Evolutionary conservation across 2,329 filamentous ascomycete genomes (phyloP).

Genomic region (Colletotrichum karsti): DNA sequence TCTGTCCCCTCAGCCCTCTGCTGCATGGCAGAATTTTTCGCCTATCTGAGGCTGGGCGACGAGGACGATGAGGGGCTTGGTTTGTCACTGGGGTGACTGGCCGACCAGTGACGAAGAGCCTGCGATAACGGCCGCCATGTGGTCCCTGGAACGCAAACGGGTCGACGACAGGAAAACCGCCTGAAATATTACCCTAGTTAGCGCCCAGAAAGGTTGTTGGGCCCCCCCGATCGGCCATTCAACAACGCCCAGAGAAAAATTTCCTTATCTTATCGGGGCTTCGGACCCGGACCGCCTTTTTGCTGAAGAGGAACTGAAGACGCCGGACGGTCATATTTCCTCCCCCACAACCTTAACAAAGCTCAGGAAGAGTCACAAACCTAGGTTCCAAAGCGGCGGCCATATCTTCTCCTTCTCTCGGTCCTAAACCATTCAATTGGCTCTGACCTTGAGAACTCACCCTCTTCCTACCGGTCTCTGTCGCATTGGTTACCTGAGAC

Average conservation of each 20-base stretch:
- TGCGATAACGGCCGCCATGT: conserved; percentile 28
- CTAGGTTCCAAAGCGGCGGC: conserved; percentile 23
- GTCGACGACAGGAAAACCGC: background rate
- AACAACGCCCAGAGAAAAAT: conserved; percentile 30
- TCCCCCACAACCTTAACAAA: conserved; percentile 22
- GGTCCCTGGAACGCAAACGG: conserved; percentile 19
- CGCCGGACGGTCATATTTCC: conserved; percentile 2
- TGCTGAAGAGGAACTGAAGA: conserved; percentile 21
- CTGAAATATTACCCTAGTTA: conserved; percentile 14
- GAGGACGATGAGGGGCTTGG: background rate
- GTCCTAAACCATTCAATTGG: conserved; percentile 31
- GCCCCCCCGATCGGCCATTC: conserved; percentile 23
- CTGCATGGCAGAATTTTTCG: conserved; percentile 27
- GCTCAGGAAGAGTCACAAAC: conserved; percentile 29
- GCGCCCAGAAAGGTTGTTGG: conserved; percentile 21
- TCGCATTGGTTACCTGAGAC: conserved; percentile 15
- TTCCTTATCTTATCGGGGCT: conserved; percentile 32
- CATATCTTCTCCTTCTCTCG: conserved; percentile 19
- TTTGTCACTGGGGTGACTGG: conserved; percentile 21
- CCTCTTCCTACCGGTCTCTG: conserved; percentile 8
- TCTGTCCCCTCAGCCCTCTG: conserved; percentile 9
- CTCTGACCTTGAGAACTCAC: conserved; percentile 23
- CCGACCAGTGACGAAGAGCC: background rate
- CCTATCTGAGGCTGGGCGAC: conserved; percentile 1
- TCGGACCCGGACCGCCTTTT: conserved; percentile 27